Percentiles rank a stretch among this genome's conserved stretches.
These are phyloP conservation scores for Epichloe gansuensis DNA, from an alignment of 2,329 filamentous ascomycete species.

Conservation along the genomic window DNA sequence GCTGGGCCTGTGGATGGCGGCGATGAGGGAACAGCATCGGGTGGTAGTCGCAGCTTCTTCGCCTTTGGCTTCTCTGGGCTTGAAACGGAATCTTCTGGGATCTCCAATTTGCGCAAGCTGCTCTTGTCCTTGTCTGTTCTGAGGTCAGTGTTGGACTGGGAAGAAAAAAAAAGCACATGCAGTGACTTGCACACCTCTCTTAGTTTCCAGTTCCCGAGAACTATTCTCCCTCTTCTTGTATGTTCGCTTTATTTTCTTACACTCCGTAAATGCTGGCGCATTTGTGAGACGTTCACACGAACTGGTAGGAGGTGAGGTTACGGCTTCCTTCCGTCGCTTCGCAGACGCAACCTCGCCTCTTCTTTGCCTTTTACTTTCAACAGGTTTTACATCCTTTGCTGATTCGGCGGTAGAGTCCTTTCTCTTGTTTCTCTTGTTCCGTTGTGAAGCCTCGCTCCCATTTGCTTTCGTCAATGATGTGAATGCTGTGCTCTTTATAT, in stretches of 20 bases:
- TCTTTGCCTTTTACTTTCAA: slow-evolving; percentile 6
- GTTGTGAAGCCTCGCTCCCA: slow-evolving; percentile 1
- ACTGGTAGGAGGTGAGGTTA: slow-evolving; percentile 5
- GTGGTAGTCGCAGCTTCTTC: neutral
- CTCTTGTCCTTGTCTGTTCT: neutral
- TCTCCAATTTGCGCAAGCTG: neutral
- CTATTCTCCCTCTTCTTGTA: slow-evolving; percentile 13
- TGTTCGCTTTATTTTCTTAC: slow-evolving; percentile 10
- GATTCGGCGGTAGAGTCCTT: neutral
- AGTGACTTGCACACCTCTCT: neutral
- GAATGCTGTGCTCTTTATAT: slow-evolving; percentile 24
- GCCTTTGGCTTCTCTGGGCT: slow-evolving; percentile 4
- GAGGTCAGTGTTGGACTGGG: neutral
- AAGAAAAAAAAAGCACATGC: neutral
- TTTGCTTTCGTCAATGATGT: slow-evolving; percentile 15
- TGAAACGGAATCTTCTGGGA: slow-evolving; percentile 1
- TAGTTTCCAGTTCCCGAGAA: slow-evolving; percentile 13
- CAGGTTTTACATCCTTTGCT: neutral
- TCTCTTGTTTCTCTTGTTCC: slow-evolving; percentile 2
- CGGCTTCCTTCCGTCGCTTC: neutral
- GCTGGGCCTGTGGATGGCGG: neutral
- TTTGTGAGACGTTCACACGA: slow-evolving; percentile 13
- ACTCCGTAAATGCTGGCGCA: slow-evolving; percentile 14
- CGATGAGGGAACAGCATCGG: neutral
- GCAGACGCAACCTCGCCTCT: neutral